Evolutionary conservation across 2,329 filamentous ascomycete species (phyloP).

Genomic region (Cercospora janseana): DNA sequence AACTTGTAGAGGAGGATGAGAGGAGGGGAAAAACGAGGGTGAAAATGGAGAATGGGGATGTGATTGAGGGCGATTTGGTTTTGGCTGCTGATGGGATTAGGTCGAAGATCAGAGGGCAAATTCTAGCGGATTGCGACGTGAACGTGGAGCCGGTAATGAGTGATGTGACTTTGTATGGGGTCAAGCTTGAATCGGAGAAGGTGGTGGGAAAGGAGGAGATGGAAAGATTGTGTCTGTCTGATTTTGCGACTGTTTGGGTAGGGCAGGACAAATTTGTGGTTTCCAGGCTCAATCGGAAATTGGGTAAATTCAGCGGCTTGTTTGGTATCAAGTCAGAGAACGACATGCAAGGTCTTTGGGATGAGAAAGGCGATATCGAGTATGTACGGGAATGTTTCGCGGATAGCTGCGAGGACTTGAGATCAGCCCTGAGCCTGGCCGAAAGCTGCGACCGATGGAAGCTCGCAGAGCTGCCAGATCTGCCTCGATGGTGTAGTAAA

Average conservation of each 20-base stretch:
- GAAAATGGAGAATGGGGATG: constrained; percentile 1
- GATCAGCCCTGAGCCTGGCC: constrained; percentile 2
- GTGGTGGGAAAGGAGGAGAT: constrained; percentile 6
- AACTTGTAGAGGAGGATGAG: constrained; percentile 12
- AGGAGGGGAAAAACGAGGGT: background rate
- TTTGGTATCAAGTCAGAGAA: constrained; percentile 9
- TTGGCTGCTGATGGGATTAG: constrained; percentile 16
- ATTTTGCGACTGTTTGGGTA: constrained; percentile 13
- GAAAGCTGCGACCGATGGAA: constrained; percentile 18
- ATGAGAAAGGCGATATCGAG: constrained; percentile 17
- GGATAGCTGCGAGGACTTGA: constrained; percentile 11
- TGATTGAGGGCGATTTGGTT: constrained; percentile 11
- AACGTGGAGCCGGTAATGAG: constrained; percentile 9
- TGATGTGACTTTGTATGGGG: constrained; percentile 11
- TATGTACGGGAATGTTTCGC: constrained; percentile 12
- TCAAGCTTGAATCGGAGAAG: background rate
- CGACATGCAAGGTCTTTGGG: constrained; percentile 15
- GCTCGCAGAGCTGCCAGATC: constrained; percentile 17
- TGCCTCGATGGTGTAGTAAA: constrained; percentile 16
- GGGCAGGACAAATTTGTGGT: constrained; percentile 11
- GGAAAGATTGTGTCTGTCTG: background rate
- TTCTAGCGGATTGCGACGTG: constrained; percentile 3
- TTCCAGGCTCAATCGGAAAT: constrained; percentile 7
- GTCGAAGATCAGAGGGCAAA: constrained; percentile 9
- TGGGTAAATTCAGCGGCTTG: constrained; percentile 2